Evolutionary conservation across 306 rosid genomes (phyloP).

Genomic region (Oxytropis ochrocephala): DNA sequence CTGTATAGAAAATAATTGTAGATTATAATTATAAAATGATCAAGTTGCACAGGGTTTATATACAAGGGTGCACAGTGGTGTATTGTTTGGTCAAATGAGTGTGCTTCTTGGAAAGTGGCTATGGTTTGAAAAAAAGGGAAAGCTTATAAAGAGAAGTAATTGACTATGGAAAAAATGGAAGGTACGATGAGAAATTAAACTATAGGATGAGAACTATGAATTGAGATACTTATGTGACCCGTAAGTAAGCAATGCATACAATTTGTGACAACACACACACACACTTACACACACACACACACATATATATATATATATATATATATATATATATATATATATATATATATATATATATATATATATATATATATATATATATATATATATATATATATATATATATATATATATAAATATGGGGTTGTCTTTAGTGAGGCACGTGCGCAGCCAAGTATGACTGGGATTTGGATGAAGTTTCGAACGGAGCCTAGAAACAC

Average conservation of each 20-base stretch:
- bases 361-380: too few relatives aligned
- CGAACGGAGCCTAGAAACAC: background rate
- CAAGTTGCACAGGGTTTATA: slow-evolving; percentile 20
- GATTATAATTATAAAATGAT: background rate
- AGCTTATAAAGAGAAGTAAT: background rate
- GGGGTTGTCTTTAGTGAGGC: slow-evolving; percentile 27
- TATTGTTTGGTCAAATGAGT: slow-evolving; percentile 14
- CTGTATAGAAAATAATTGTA: background rate
- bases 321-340: too few relatives aligned
- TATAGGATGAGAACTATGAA: background rate
- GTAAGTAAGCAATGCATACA: slow-evolving; percentile 5
- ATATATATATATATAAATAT: background rate
- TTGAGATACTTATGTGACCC: slow-evolving; percentile 30
- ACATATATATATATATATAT: too few relatives aligned
- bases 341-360: background rate
- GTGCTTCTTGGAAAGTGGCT: slow-evolving; percentile 36
- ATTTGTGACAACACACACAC: background rate
- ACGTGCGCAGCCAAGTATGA: slow-evolving; percentile 35
- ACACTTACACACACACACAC: too few relatives aligned
- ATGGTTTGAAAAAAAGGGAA: slow-evolving; percentile 2
- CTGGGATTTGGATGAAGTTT: background rate
- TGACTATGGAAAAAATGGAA: slow-evolving; percentile 20
- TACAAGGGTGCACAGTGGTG: slow-evolving; percentile 15
- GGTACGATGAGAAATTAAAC: background rate
- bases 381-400: too few relatives aligned